Evolutionary conservation across 2,329 filamentous ascomycete genomes (phyloP).

Genomic region (Aspergillus sp.): DNA sequence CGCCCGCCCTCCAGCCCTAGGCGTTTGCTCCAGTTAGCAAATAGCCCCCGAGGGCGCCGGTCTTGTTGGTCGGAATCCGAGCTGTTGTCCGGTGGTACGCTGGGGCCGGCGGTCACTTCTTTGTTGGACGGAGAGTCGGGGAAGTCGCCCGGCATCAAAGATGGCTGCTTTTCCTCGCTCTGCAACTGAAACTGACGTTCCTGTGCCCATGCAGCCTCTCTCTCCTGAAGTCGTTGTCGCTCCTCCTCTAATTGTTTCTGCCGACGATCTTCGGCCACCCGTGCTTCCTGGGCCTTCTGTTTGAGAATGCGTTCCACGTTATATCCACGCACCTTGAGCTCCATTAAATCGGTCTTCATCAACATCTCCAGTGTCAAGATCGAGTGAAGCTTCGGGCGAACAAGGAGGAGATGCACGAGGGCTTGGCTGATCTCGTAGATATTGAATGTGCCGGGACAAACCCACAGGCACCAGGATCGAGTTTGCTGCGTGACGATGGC

Average conservation of each 20-base stretch:
- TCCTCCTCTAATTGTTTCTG: constrained; percentile 72
- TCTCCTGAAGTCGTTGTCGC: constrained; percentile 65
- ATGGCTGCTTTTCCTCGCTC: constrained; percentile 34
- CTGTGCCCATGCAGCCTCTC: constrained; percentile 52
- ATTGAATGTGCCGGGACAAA: constrained; percentile 71
- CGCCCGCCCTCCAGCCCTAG: constrained; percentile 63
- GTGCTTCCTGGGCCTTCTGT: constrained; percentile 81
- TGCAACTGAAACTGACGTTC: constrained; percentile 30
- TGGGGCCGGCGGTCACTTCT: constrained; percentile 6
- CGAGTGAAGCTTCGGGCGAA: constrained; percentile 81
- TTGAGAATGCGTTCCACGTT: constrained; percentile 94
- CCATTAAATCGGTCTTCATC: constrained; percentile 77
- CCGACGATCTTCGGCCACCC: constrained; percentile 80
- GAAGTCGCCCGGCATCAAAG: constrained; percentile 73
- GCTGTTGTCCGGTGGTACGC: constrained; percentile 23
- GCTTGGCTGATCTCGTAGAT: constrained; percentile 91
- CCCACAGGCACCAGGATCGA: constrained; percentile 67
- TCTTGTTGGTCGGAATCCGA: constrained; percentile 33
- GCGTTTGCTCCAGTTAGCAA: constrained; percentile 66
- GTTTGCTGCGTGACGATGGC: constrained; percentile 64
- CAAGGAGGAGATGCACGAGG: constrained; percentile 76
- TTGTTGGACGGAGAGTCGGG: constrained; percentile 61
- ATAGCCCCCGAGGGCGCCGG: constrained; percentile 57
- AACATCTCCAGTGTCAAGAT: constrained; percentile 90
- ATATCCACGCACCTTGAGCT: constrained; percentile 83